A percentile compares a stretch with the other conserved stretches of the same genome.
Evolutionary conservation across 1,284 basidiomycete genomes (phyloP).

Genomic region (Sporisorium reilianum): DNA sequence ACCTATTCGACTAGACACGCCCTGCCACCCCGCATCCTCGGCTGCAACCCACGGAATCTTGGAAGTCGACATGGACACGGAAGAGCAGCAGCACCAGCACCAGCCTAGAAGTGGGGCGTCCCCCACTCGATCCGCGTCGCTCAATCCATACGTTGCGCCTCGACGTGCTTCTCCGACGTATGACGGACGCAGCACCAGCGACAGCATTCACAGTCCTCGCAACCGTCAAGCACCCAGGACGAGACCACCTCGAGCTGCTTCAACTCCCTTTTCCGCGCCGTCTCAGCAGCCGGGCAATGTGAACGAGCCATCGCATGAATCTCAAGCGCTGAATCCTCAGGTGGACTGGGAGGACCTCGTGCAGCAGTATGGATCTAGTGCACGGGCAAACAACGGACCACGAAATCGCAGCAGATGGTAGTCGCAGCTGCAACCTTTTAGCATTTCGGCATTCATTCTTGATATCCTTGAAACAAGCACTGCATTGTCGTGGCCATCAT

Average conservation of each 20-base stretch:
- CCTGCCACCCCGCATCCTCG: neutral
- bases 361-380: constrained; percentile 11
- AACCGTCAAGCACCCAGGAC: neutral
- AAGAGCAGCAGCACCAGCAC: constrained; percentile 1
- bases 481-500: neutral
- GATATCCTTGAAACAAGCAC: constrained; percentile 4
- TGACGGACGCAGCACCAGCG: constrained; percentile 28
- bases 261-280: neutral
- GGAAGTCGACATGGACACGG: constrained; percentile 36
- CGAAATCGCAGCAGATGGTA: constrained; percentile 23
- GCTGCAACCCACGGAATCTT: neutral
- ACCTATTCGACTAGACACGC: neutral
- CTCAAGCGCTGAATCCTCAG: constrained; percentile 29
- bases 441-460: constrained; percentile 9
- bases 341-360: constrained; percentile 35
- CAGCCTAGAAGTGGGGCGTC: neutral
- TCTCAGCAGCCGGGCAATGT: neutral
- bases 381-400: neutral
- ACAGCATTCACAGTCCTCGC: constrained; percentile 41
- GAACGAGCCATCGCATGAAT: neutral
- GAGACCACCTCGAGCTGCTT: neutral
- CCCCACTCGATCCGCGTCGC: neutral
- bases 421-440: neutral
- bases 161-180: neutral
- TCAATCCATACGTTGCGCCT: neutral